Evolutionary conservation across 139 green algal genomes (phyloP).

Genomic region (Volvox reticuliferus): DNA sequence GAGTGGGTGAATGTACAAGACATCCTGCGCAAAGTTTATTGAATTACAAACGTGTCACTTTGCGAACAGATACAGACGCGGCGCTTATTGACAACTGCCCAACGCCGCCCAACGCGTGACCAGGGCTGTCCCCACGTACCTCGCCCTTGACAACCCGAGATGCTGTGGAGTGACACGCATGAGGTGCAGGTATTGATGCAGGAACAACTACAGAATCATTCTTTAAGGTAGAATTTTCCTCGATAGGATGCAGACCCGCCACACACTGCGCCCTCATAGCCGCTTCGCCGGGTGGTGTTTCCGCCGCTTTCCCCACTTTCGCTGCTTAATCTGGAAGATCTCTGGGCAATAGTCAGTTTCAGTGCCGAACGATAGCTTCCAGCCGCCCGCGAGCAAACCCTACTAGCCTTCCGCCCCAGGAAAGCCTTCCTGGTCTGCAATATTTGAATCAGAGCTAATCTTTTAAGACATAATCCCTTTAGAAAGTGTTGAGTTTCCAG

Average conservation of each 20-base stretch:
- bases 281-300: neutral
- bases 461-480: neutral
- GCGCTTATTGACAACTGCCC: no score
- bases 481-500: neutral
- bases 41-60: no score
- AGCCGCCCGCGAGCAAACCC: constrained; percentile 18
- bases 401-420: constrained; percentile 5
- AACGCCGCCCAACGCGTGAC: neutral
- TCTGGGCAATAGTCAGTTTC: no score
- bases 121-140: constrained; percentile 37
- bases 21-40: constrained; percentile 42
- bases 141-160: constrained; percentile 62
- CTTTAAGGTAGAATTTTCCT: neutral
- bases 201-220: neutral
- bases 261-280: neutral
- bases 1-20: constrained; percentile 56
- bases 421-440: neutral
- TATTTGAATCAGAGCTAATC: neutral
- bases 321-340: constrained; percentile 14
- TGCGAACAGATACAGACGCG: no score
- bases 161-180: constrained; percentile 52
- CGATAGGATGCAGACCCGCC: neutral
- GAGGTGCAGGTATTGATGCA: constrained; percentile 17
- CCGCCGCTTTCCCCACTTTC: constrained; percentile 32
- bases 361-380: no score